These are phyloP conservation scores for Cercospora sp. DNA, from an alignment of 2,329 filamentous ascomycete species.

Conservation along the genomic window DNA sequence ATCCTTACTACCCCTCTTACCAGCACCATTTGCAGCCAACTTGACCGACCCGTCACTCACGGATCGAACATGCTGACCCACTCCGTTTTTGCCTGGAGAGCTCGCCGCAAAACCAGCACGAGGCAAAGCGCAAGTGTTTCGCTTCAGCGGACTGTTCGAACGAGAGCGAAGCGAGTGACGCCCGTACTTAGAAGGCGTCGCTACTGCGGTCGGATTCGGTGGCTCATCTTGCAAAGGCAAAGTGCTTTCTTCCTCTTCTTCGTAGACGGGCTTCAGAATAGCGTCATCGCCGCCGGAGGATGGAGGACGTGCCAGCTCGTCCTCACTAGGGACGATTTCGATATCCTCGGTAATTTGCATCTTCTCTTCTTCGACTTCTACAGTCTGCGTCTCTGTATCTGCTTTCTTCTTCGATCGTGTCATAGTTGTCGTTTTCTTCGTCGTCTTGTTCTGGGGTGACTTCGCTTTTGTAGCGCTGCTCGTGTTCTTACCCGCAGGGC, in stretches of 20 bases:
- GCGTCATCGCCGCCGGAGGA: slow-evolving; percentile 29
- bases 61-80: background rate
- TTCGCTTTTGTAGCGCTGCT: slow-evolving; percentile 16
- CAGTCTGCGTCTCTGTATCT: slow-evolving; percentile 14
- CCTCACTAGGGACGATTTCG: slow-evolving; percentile 31
- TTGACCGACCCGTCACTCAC: slow-evolving; percentile 22
- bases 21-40: background rate
- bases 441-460: slow-evolving; percentile 21
- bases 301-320: slow-evolving; percentile 23
- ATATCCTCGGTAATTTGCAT: slow-evolving; percentile 15
- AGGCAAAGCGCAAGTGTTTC: slow-evolving; percentile 20
- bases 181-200: slow-evolving; percentile 34
- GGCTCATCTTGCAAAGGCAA: slow-evolving; percentile 31
- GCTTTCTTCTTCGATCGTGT: slow-evolving; percentile 18
- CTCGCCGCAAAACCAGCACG: slow-evolving; percentile 25
- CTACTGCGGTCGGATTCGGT: slow-evolving; percentile 32
- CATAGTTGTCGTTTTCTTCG: slow-evolving; percentile 11
- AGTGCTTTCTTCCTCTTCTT: slow-evolving; percentile 36
- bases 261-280: slow-evolving; percentile 37
- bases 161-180: slow-evolving; percentile 27
- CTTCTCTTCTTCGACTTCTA: slow-evolving; percentile 12
- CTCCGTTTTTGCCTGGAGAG: slow-evolving; percentile 20
- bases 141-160: slow-evolving; percentile 32
- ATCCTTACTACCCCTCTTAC: slow-evolving; percentile 12
- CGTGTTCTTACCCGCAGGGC: slow-evolving; percentile 16